These are phyloP conservation scores for Boletus hoseneyae DNA, from an alignment of 1,284 basidiomycete species.

Conservation along the genomic window DNA sequence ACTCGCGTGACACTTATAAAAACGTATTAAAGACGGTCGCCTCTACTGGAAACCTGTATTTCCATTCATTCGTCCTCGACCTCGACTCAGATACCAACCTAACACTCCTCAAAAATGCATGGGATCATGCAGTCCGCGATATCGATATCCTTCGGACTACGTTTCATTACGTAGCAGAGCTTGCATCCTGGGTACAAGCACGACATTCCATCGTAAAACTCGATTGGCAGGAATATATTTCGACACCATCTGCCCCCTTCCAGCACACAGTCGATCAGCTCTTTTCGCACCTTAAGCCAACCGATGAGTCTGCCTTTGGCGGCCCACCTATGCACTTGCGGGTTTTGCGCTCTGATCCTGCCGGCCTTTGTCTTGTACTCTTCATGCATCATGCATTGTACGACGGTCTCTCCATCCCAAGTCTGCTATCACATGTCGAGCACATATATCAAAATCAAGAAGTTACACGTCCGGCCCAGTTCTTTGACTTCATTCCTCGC, in stretches of 20 bases:
- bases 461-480: slow-evolving; percentile 29
- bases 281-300: slow-evolving; percentile 20
- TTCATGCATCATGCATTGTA: slow-evolving; percentile 52
- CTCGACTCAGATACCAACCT: slow-evolving; percentile 32
- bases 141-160: slow-evolving; percentile 45
- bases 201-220: slow-evolving; percentile 37
- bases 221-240: slow-evolving; percentile 34
- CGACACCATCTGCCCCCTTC: slow-evolving; percentile 10
- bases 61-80: slow-evolving; percentile 44
- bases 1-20: neutral
- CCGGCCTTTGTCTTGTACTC: slow-evolving; percentile 34
- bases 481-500: slow-evolving; percentile 34
- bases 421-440: slow-evolving; percentile 36
- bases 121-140: slow-evolving; percentile 33
- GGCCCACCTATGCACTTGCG: slow-evolving; percentile 39
- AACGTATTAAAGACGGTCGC: slow-evolving; percentile 39
- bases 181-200: slow-evolving; percentile 42
- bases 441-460: slow-evolving; percentile 31
- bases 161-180: slow-evolving; percentile 42
- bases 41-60: slow-evolving; percentile 43
- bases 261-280: slow-evolving; percentile 19
- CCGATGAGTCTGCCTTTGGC: slow-evolving; percentile 24
- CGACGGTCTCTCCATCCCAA: slow-evolving; percentile 44
- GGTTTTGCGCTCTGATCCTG: slow-evolving; percentile 24
- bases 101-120: slow-evolving; percentile 35